Conservation (phyloP, 1,284 basidiomycete genomes). For the Spongiforma sp. region DNA sequence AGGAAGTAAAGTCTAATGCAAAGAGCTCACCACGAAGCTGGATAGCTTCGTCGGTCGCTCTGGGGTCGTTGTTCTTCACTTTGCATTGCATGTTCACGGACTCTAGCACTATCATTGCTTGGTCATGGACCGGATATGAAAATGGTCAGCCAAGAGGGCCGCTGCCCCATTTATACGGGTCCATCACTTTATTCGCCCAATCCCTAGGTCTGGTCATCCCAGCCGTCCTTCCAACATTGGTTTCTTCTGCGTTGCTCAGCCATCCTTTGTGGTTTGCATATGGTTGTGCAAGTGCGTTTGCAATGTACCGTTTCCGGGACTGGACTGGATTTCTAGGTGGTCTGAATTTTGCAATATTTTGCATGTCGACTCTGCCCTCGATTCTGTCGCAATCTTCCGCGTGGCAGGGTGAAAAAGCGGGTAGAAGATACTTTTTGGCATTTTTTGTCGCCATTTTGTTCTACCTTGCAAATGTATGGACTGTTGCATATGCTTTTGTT, state of each 20-base stretch:
- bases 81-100: constrained; percentile 84
- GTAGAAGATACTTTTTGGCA: constrained; percentile 57
- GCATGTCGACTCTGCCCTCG: constrained; percentile 67
- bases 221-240: constrained; percentile 37
- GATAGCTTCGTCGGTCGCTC: constrained; percentile 59
- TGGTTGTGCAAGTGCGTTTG: constrained; percentile 56
- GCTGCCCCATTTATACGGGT: constrained; percentile 75
- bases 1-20: constrained; percentile 14
- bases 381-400: constrained; percentile 49
- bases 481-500: constrained; percentile 95
- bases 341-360: constrained; percentile 68
- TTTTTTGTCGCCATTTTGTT: constrained; percentile 71
- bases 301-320: constrained; percentile 65
- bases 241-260: constrained; percentile 35
- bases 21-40: constrained; percentile 41
- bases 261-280: constrained; percentile 58
- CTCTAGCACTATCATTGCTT: constrained; percentile 83
- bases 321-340: constrained; percentile 83
- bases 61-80: constrained; percentile 79
- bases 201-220: constrained; percentile 59
- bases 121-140: constrained; percentile 89
- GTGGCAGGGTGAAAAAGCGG: constrained; percentile 41
- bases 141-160: constrained; percentile 71
- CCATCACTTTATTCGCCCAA: constrained; percentile 72
- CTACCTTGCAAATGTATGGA: constrained; percentile 77